These are phyloP conservation scores for Ophiostoma tasmaniense DNA, from an alignment of 2,329 filamentous ascomycete species.

Conservation along the genomic window DNA sequence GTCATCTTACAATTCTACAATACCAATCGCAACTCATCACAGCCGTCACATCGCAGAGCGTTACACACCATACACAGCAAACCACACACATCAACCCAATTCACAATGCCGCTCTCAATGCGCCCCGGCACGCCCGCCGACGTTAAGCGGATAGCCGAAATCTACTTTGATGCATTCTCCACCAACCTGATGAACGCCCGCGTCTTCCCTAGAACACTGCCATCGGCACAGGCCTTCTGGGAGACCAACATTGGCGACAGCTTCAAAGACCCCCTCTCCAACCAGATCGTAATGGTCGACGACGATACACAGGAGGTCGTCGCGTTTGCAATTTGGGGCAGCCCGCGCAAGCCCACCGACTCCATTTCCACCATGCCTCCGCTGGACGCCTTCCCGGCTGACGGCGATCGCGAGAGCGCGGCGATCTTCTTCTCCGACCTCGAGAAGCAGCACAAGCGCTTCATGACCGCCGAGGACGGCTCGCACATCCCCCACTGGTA, in stretches of 20 bases:
- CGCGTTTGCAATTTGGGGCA: slow-evolving; percentile 41
- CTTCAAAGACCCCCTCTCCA: slow-evolving; percentile 31
- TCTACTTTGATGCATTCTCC: slow-evolving; percentile 40
- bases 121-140: slow-evolving; percentile 35
- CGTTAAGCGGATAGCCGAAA: slow-evolving; percentile 31
- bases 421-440: slow-evolving; percentile 35
- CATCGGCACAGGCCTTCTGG: slow-evolving; percentile 30
- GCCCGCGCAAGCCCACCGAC: slow-evolving; percentile 22
- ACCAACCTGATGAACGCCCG: slow-evolving; percentile 30
- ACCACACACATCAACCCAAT: no score
- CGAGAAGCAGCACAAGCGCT: slow-evolving; percentile 27
- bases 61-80: not conserved
- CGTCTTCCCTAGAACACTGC: slow-evolving; percentile 30
- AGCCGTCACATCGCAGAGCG: not conserved
- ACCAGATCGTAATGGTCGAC: slow-evolving; percentile 33
- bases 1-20: no score
- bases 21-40: not conserved
- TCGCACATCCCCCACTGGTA: slow-evolving; percentile 34
- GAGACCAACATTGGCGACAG: slow-evolving; percentile 29
- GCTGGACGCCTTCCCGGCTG: slow-evolving; percentile 32
- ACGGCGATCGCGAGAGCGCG: slow-evolving; percentile 31
- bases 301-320: slow-evolving; percentile 25
- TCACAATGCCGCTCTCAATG: slow-evolving; percentile 22
- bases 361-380: slow-evolving; percentile 21
- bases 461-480: slow-evolving; percentile 31